Conservation (phyloP, 805 yeast species). For the Metschnikowia henanensis region DNA sequence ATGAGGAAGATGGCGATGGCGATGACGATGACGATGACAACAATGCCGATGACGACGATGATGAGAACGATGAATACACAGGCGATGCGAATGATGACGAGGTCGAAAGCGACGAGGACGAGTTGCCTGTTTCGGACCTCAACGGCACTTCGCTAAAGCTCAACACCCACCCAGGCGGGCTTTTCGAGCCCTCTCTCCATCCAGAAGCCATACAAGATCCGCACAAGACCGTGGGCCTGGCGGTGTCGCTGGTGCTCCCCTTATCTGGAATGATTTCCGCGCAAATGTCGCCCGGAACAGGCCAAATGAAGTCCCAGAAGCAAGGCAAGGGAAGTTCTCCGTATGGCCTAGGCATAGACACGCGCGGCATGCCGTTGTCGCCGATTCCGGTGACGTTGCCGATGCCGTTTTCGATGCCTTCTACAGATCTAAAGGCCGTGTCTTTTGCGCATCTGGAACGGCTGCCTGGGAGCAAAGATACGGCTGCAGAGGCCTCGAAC, state of each 20-base stretch:
- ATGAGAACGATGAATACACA: slow-evolving; percentile 6
- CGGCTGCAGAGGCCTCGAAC: not conserved
- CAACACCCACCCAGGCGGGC: slow-evolving; percentile 10
- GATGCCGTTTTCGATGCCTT: too few species aligned
- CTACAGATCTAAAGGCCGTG: not conserved
- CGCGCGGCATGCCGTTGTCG: slow-evolving; percentile 3
- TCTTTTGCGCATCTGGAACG: not conserved
- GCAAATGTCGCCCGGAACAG: slow-evolving; percentile 4
- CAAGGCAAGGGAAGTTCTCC: slow-evolving; percentile 6
- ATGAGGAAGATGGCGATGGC: slow-evolving; percentile 11
- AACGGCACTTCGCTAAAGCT: slow-evolving; percentile 14
- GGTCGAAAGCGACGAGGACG: slow-evolving; percentile 19
- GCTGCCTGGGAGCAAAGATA: not conserved
- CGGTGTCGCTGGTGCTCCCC: not conserved
- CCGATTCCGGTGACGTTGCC: slow-evolving; percentile 4
- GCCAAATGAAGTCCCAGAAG: not conserved
- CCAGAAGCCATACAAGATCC: slow-evolving; percentile 1
- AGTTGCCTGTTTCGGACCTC: slow-evolving; percentile 5
- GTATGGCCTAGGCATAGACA: slow-evolving; percentile 8
- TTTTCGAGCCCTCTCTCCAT: not conserved
- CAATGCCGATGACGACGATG: slow-evolving; percentile 10
- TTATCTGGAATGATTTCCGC: slow-evolving; percentile 1
- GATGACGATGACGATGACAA: slow-evolving; percentile 13
- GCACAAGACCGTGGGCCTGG: not conserved
- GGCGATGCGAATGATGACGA: slow-evolving; percentile 14